Percentiles rank a stretch among this genome's conserved stretches.
These are phyloP conservation scores for Tylopilus sp. DNA, from an alignment of 768 basidiomycete species.

Conservation along the genomic window DNA sequence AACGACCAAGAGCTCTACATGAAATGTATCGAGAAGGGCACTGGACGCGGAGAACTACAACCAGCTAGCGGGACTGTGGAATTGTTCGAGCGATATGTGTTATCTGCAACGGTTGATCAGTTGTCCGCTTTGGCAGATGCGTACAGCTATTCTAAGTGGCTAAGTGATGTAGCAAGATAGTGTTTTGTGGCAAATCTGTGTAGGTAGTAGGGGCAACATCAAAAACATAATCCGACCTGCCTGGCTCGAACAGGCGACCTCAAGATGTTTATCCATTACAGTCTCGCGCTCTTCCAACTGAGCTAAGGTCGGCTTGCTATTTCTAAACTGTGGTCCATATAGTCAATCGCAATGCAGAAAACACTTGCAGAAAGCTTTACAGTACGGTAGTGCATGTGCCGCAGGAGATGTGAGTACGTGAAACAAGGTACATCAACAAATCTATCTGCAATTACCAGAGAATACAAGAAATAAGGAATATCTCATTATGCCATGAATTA, in stretches of 20 bases:
- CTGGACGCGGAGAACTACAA: conserved; percentile 16
- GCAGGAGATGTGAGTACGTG: not conserved
- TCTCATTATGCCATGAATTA: conserved; percentile 19
- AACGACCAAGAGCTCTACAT: conserved; percentile 58
- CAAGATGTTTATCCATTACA: conserved; percentile 43
- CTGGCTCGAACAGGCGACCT: conserved; percentile 64
- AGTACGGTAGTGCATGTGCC: no score
- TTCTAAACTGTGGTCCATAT: accelerated
- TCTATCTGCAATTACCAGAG: not conserved
- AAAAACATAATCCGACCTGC: conserved; percentile 42
- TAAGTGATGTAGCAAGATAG: conserved; percentile 5
- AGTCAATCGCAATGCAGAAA: not conserved
- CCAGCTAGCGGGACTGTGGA: conserved; percentile 16
- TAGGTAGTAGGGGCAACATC: not conserved
- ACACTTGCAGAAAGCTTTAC: no score
- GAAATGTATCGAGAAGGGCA: conserved; percentile 44
- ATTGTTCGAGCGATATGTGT: conserved; percentile 18
- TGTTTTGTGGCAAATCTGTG: not conserved
- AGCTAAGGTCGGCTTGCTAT: conserved; percentile 26
- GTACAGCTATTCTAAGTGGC: conserved; percentile 21
- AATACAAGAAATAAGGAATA: not conserved
- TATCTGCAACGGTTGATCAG: conserved; percentile 10
- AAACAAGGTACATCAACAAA: not conserved
- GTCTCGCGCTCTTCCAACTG: conserved; percentile 53
- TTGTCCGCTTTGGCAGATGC: conserved; percentile 2